Evolutionary conservation across 768 basidiomycete species (phyloP), one percentile per base, ranked within the genome.

Genomic region (Naganishia vishniacii): DNA sequence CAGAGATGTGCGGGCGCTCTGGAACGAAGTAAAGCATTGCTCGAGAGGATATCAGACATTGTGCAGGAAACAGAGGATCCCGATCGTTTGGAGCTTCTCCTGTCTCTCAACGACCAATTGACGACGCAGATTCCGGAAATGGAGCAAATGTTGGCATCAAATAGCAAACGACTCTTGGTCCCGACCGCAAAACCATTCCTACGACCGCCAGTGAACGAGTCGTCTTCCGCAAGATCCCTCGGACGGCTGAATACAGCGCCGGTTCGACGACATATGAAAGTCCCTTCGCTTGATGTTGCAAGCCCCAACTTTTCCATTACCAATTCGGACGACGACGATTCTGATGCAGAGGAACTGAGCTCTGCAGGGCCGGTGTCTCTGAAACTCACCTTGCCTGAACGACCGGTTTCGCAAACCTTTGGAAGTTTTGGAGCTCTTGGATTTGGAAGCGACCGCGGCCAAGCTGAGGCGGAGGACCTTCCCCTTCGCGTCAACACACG

Each of bases 81-180:
- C 9, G 68, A 68, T 18, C 51, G 69, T 11, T 73, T 91, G 72
- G 84, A 86, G 66, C 85, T 85, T 58, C 79, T 93, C 13, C 80
- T 93, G 9, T 78, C 70, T 1, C 76, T 92, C 26, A 88, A 89
- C 68, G 93, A 95, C 73, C 79, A 81, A 42, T 79, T 97, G 25
- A 83, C 83, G 8, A 74, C 78, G 0, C 76, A 85, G 12, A 72
- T 93, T 18, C 81, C 83, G 53, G 80, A 79, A 25, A 79, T 84
- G 7, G 68, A 69, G 15, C 26, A 41, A 4, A 58, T 69, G 1
- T 28, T 67, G 3, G 42, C 48, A 3, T n/a, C 18, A 3, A 28
- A 34, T 0, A 31, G 40, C 28, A 34, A 51, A 13, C 49, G 65
- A 20, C 32, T 41, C n/a, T 23, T 62, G 5, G 34, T 40, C 3